Evolutionary conservation across 441 rosid genomes (phyloP), one percentile per base, ranked within the genome.

Genomic region (Sinapis alba): DNA sequence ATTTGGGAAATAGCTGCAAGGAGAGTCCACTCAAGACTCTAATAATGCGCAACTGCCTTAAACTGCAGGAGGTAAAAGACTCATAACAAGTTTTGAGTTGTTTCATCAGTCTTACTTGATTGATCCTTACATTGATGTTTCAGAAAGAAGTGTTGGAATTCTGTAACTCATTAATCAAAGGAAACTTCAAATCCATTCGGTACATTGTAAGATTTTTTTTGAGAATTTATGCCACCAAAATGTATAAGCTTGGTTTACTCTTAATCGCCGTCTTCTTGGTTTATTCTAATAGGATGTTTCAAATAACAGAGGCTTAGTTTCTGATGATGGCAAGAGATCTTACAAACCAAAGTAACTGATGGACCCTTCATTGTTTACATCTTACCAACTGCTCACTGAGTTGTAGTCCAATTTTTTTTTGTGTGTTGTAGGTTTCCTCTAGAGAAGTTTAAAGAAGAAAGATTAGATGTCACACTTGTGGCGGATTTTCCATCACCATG

Each of bases 271-370:
- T 26, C 47, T 62, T 24, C 3, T 45, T 60, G 41, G 38, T 59
- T 27, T 76, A 69, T 28, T 58, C 53, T 11, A 45, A 30, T 34
- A 77, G 80, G 80, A 77, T 60, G 16, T 77, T 50, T 77, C 80
- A 60, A 71, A 21, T 50, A 59, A 59, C 58, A 13, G 21, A 0
- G 57, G 68, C 12, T 36, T 71, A 71, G 36, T 7, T 65, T 30
- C 72, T 26, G 24, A 27, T 23, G 21, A 28, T 1, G 30, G 63
- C 47, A n/a, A 5, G 13, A 71, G 68, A 65, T 34, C 51, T 15
- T 24, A 4, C 72, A 59, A 59, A 26, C 72, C 57, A 71, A 65
- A 15, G 80, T 77, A 77, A 71, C 5, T 11, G 20, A 57, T 43
- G 7, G 28, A 21, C 57, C 62, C 30, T 56, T 56, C 65, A 21